Percentiles rank a stretch among this genome's conserved stretches.
Conservation (phyloP, 1,284 basidiomycete species). For the Thelephora terrestris region DNA sequence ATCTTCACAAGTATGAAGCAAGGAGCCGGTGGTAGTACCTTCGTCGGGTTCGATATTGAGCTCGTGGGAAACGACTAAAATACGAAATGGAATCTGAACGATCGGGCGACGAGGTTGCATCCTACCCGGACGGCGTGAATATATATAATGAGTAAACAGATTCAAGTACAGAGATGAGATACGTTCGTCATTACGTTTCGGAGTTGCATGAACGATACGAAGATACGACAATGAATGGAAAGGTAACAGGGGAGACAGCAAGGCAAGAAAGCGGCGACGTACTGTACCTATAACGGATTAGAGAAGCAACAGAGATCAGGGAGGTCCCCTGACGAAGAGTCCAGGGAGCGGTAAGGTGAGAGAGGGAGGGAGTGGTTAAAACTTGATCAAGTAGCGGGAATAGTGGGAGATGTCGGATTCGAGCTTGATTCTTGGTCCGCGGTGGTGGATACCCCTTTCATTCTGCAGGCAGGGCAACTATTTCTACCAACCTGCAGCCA, state of each 20-base stretch:
- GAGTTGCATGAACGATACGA: conserved; percentile 11
- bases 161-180: conserved; percentile 2
- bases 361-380: neutral
- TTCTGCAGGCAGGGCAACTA: conserved; percentile 84
- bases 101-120: too few relatives aligned
- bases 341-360: neutral
- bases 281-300: conserved; percentile 4
- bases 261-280: conserved; percentile 6
- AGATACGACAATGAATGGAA: conserved; percentile 6
- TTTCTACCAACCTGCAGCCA: conserved; percentile 83
- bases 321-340: too few relatives aligned
- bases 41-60: too few relatives aligned
- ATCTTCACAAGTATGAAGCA: too few relatives aligned
- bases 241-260: conserved; percentile 1
- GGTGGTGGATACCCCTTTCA: conserved; percentile 28
- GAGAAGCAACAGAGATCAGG: too few relatives aligned
- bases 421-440: too few relatives aligned
- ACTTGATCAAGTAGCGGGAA: too few relatives aligned
- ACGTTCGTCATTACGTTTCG: conserved; percentile 13
- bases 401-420: too few relatives aligned
- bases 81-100: too few relatives aligned
- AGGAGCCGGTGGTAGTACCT: too few relatives aligned
- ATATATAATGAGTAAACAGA: neutral
- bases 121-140: too few relatives aligned
- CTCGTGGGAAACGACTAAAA: too few relatives aligned